Percentiles rank a stretch among this genome's conserved stretches.
Conservation (phyloP, 169 alveolate genomes). For the Plasmodium relictum region DNA sequence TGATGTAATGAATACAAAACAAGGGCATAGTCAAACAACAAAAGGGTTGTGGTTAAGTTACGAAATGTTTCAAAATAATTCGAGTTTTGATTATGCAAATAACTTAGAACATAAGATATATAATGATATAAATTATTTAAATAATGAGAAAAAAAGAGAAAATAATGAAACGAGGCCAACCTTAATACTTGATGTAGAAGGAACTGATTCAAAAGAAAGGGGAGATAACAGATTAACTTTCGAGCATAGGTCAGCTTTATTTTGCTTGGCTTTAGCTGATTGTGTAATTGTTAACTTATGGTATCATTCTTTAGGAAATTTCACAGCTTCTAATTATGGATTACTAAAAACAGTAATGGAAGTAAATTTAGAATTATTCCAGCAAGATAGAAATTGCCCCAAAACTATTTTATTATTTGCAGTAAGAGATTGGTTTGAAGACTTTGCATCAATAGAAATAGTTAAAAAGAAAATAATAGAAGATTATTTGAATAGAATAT, state of each 20-base stretch:
- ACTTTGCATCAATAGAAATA: conserved; percentile 82
- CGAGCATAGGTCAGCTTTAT: conserved; percentile 92
- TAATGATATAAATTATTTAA: not conserved
- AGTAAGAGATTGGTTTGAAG: conserved; percentile 88
- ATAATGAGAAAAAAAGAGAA: conserved; percentile 4
- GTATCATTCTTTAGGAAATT: conserved; percentile 91
- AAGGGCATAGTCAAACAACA: conserved; percentile 94
- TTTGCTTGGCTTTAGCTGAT: conserved; percentile 92
- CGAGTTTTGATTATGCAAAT: not conserved
- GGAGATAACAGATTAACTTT: conserved; percentile 92
- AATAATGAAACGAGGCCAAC: conserved; percentile 62
- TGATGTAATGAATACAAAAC: conserved; percentile 89
- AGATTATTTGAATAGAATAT: conserved; percentile 86
- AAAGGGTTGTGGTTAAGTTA: conserved; percentile 93
- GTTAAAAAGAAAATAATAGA: conserved; percentile 83
- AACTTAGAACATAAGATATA: not conserved
- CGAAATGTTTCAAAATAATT: conserved; percentile 24
- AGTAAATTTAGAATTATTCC: conserved; percentile 88
- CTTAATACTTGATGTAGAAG: conserved; percentile 92
- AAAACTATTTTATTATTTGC: conserved; percentile 73
- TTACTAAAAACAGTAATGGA: conserved; percentile 91
- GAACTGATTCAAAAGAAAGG: conserved; percentile 92
- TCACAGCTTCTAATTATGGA: conserved; percentile 92
- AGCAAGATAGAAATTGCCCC: conserved; percentile 69
- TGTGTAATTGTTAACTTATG: conserved; percentile 90